A percentile compares a stretch with the other conserved stretches of the same genome.
These are phyloP conservation scores for Lasiosphaeria hispida DNA, from an alignment of 495 filamentous ascomycete genomes.

Conservation along the genomic window DNA sequence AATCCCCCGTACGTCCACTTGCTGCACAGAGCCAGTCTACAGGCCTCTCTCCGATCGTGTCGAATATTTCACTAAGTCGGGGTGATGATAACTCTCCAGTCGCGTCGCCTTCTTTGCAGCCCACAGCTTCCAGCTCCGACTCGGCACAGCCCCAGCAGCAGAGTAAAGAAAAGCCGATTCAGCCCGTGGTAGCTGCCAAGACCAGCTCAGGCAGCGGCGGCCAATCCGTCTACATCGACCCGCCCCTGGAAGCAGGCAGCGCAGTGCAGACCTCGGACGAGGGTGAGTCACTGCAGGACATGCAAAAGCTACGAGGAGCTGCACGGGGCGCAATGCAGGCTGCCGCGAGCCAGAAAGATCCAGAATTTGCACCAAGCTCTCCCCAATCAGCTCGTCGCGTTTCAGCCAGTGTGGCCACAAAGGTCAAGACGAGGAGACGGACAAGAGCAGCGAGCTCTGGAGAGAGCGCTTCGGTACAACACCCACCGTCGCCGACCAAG, in stretches of 20 bases:
- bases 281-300: constrained; percentile 7
- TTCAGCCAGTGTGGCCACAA: too few species aligned
- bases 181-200: constrained; percentile 11
- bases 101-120: neutral
- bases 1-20: constrained; percentile 10
- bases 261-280: neutral
- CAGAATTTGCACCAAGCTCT: too few species aligned
- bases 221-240: neutral
- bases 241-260: constrained; percentile 7
- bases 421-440: too few species aligned
- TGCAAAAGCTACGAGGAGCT: neutral
- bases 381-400: too few species aligned
- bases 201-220: neutral
- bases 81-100: constrained; percentile 5
- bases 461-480: too few species aligned
- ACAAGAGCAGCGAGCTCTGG: too few species aligned
- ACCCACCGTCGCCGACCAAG: too few species aligned
- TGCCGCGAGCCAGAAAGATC: neutral
- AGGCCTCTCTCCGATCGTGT: constrained; percentile 31
- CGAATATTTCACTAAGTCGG: constrained; percentile 23
- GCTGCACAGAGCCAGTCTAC: constrained; percentile 14
- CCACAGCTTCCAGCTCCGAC: neutral
- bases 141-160: constrained; percentile 2
- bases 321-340: neutral
- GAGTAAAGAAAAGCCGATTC: neutral